phyloP scores from a whole-genome alignment of 306 rosid genomes.

The Acacia acuminata region DNA sequence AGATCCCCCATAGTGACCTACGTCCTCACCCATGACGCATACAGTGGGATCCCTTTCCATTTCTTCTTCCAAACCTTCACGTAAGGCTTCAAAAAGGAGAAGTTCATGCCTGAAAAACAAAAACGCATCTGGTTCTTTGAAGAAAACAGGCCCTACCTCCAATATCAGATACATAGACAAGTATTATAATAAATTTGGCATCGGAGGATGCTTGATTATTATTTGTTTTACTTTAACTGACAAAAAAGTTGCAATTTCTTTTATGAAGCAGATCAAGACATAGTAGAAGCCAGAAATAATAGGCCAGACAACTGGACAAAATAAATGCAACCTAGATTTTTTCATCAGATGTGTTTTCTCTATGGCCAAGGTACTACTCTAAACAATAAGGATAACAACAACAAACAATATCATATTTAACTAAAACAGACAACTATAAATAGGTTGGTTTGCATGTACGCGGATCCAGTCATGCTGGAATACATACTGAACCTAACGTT shows the following conservation, averaged over 20 bases:
- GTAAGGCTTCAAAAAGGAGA: conserved; percentile 84
- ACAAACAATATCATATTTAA: not conserved
- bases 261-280: conserved; percentile 1
- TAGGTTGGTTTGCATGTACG: not conserved
- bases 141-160: conserved; percentile 5
- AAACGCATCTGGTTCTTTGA: conserved; percentile 18
- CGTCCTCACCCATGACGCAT: conserved; percentile 94
- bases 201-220: not conserved
- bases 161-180: not conserved
- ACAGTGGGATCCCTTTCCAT: conserved; percentile 88
- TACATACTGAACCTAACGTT: not conserved
- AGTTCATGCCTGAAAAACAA: conserved; percentile 71
- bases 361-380: not conserved
- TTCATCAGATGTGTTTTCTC: not conserved
- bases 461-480: not conserved
- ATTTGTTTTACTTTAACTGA: not conserved
- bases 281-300: conserved; percentile 3
- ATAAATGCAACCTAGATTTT: not conserved
- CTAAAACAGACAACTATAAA: not conserved
- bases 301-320: not conserved
- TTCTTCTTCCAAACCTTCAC: conserved; percentile 96
- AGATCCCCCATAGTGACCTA: conserved; percentile 91
- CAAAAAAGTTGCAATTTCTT: not conserved
- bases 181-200: not conserved
- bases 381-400: not conserved